Evolutionary conservation across 306 rosid genomes (phyloP).

Genomic region (Dryas alaskensis): DNA sequence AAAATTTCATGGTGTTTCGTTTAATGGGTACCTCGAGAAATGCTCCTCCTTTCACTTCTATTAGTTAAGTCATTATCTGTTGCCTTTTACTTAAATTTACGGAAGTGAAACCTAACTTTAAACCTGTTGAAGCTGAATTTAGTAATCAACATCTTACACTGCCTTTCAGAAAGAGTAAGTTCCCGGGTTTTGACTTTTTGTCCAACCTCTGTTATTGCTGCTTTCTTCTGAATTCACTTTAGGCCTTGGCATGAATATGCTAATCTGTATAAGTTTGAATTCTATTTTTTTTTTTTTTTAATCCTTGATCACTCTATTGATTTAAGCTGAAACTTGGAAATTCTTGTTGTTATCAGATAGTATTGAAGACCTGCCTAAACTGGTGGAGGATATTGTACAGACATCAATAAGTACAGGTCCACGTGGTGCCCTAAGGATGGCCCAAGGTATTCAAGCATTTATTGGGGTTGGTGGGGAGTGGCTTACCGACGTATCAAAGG

Average conservation of each 20-base stretch:
- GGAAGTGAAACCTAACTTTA: not conserved
- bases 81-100: not conserved
- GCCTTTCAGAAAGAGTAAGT: not conserved
- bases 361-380: conserved; percentile 64
- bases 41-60: not conserved
- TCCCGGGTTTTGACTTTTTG: not conserved
- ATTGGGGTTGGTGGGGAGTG: conserved; percentile 91
- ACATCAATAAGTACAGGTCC: conserved; percentile 88
- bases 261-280: not conserved
- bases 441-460: conserved; percentile 86
- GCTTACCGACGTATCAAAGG: conserved; percentile 75
- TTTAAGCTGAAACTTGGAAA: conserved; percentile 12
- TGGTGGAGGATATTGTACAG: conserved; percentile 86
- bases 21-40: not conserved
- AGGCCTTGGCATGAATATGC: not conserved
- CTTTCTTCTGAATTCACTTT: not conserved
- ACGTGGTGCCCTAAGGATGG: conserved; percentile 76
- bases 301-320: not conserved
- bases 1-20: not conserved
- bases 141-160: not conserved
- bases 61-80: not conserved
- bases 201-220: not conserved
- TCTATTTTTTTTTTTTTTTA: too few relatives aligned
- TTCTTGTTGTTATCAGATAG: conserved; percentile 49
- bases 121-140: not conserved